Evolutionary conservation across 257 asterid species (phyloP).

Genomic region (Coffea eugenioides): DNA sequence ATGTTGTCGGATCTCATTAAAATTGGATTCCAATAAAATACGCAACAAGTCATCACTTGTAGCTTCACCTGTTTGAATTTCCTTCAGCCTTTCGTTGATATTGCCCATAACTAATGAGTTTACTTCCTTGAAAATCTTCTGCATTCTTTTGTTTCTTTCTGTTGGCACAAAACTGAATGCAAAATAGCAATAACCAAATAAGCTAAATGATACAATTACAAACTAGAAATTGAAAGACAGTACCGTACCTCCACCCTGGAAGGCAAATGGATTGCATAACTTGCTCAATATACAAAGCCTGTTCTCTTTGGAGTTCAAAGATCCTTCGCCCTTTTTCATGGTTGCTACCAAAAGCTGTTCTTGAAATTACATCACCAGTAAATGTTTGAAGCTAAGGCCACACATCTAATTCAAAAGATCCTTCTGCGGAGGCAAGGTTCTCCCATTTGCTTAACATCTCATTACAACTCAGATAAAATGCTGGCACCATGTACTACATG

Average conservation of each 20-base stretch:
- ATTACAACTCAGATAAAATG: conserved; percentile 44
- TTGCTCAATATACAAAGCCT: conserved; percentile 17
- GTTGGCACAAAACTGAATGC: conserved; percentile 49
- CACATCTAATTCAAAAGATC: conserved; percentile 50
- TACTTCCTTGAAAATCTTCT: conserved; percentile 37
- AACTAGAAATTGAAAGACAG: neutral
- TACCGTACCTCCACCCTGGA: conserved; percentile 44
- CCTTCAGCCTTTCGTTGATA: conserved; percentile 35
- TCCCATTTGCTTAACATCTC: conserved; percentile 69
- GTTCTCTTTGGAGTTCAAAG: conserved; percentile 58
- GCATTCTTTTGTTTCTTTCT: conserved; percentile 37
- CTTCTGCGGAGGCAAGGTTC: conserved; percentile 22
- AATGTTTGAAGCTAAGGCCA: conserved; percentile 53
- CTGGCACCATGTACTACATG: conserved; percentile 45
- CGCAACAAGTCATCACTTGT: conserved; percentile 27
- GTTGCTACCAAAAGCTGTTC: conserved; percentile 64
- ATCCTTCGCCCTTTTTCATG: conserved; percentile 59
- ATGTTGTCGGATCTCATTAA: conserved; percentile 20
- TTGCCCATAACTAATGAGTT: conserved; percentile 31
- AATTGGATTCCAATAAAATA: conserved; percentile 25
- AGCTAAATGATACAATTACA: neutral
- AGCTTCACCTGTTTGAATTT: conserved; percentile 41
- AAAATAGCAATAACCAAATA: neutral
- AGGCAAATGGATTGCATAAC: conserved; percentile 23
- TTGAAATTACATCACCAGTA: conserved; percentile 57